Evolutionary conservation across 2,329 filamentous ascomycete species (phyloP), one percentile per base, ranked within the genome.

Genomic region (Curvularia eragrostidis): DNA sequence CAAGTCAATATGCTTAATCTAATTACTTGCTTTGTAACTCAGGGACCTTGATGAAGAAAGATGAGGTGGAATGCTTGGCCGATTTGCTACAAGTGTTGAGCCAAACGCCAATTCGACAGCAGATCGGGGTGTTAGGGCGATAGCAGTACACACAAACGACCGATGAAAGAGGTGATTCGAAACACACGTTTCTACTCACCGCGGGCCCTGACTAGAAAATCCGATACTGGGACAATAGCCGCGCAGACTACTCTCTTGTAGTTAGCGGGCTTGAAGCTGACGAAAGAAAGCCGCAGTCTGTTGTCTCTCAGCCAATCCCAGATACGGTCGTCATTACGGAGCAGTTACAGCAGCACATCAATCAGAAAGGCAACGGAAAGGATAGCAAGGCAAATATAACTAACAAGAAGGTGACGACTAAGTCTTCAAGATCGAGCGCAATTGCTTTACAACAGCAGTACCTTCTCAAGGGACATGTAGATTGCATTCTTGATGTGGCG

Each of bases 361-460:
- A 21, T 18, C 63, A 64, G 38, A 52, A 46, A 7, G 30, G 50
- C 3, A 66, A 55, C 38, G 66, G 63, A 10, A 63, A 67, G 47
- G 71, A 73, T 13, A 68, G 68, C 42, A 71, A 68, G 50, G 56
- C 62, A 3, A 67, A 61, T 44, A 63, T 63, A 65, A 85, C 70
- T 21, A 69, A 68, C 43, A 79, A 71, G 71, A 71, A 73, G 43
- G 44, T 52, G 10, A 32, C 50, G 12, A 67, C 63, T 28, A 82
- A 82, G 66, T 85, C 88, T 44, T 85, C 90, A 1, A 85, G 92
- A 63, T 90, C 89, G 60, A 94, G 92, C 12, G 89, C 97, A 28
- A 95, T 97, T 88, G 97, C 41, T 91, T 94, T 90, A 64, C 91
- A 96, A 78, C 93, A 97, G 74, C 91, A 96, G 75, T 87, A 92